phyloP scores from a whole-genome alignment of 345 rosid species.

The Dimocarpus longan region DNA sequence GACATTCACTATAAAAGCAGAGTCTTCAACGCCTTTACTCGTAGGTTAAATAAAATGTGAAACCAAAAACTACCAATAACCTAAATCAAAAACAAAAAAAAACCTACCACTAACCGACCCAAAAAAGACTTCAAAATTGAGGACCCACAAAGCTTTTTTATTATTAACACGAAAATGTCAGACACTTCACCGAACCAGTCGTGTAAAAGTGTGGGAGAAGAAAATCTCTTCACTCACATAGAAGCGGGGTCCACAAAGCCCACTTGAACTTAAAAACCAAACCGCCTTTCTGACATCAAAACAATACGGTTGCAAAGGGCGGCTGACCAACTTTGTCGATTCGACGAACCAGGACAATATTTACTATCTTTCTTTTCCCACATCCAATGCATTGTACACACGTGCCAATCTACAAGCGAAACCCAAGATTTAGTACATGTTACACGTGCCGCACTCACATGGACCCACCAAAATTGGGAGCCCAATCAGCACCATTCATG shows the following conservation, averaged over 20 bases:
- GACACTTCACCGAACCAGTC: not conserved
- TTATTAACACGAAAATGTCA: not conserved
- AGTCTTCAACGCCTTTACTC: no score
- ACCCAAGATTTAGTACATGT: not conserved
- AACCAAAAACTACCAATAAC: not conserved
- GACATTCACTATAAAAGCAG: no score
- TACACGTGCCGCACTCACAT: conserved; percentile 12
- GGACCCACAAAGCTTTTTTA: not conserved
- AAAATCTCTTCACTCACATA: not conserved
- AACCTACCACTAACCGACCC: not conserved
- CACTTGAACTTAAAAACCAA: conserved; percentile 34
- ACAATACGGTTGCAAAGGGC: conserved; percentile 20
- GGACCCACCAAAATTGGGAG: conserved; percentile 5
- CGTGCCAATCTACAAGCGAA: conserved; percentile 9
- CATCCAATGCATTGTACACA: conserved; percentile 24
- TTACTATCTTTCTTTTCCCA: not conserved
- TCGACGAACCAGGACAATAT: conserved; percentile 30
- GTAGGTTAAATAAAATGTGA: not conserved
- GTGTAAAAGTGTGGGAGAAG: not conserved
- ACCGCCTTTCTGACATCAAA: conserved; percentile 18
- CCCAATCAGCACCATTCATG: no score
- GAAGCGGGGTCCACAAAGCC: conserved; percentile 23
- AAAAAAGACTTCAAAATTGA: not conserved
- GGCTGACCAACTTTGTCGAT: conserved; percentile 31
- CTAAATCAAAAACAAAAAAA: no score